A percentile compares a stretch with the other conserved stretches of the same genome.
Evolutionary conservation across 2,329 filamentous ascomycete species (phyloP).

Genomic region (Fusarium palustre): DNA sequence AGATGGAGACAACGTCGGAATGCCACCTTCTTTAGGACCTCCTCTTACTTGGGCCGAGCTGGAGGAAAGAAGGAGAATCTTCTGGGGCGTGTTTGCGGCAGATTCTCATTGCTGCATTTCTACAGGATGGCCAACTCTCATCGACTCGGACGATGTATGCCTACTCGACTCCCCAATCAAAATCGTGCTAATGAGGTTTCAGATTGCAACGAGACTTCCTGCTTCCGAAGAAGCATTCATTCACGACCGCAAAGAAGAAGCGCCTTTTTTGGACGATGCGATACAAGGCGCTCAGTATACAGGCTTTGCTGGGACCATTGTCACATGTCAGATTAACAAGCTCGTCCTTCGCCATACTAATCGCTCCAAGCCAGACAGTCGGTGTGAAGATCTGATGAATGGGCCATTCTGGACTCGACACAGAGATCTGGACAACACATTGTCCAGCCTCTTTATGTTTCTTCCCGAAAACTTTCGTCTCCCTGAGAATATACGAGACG

Average conservation of each 20-base stretch:
- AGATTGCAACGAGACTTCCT: slow-evolving; percentile 84
- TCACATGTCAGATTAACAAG: slow-evolving; percentile 84
- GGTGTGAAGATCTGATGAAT: slow-evolving; percentile 77
- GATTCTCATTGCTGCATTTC: slow-evolving; percentile 89
- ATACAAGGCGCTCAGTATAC: slow-evolving; percentile 74
- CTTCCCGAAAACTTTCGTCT: slow-evolving; percentile 80
- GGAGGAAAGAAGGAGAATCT: slow-evolving; percentile 81
- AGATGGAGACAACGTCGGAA: slow-evolving; percentile 72
- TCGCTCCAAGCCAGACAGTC: slow-evolving; percentile 74
- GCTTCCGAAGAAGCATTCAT: slow-evolving; percentile 81
- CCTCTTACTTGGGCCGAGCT: slow-evolving; percentile 82
- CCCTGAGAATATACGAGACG: slow-evolving; percentile 74
- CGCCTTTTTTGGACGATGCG: slow-evolving; percentile 72
- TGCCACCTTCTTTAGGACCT: slow-evolving; percentile 79
- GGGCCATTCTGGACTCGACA: slow-evolving; percentile 90
- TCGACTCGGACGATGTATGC: slow-evolving; percentile 76
- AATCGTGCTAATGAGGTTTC: slow-evolving; percentile 9
- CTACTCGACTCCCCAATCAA: neutral
- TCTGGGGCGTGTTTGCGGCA: slow-evolving; percentile 86
- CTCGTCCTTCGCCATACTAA: slow-evolving; percentile 85
- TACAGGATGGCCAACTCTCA: slow-evolving; percentile 88
- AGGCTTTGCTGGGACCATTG: slow-evolving; percentile 76
- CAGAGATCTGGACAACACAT: slow-evolving; percentile 80
- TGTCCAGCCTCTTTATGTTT: slow-evolving; percentile 82
- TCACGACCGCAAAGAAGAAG: slow-evolving; percentile 71